Conservation (phyloP, 2,329 filamentous ascomycete genomes). For the Fusarium pseudocircinatum region DNA sequence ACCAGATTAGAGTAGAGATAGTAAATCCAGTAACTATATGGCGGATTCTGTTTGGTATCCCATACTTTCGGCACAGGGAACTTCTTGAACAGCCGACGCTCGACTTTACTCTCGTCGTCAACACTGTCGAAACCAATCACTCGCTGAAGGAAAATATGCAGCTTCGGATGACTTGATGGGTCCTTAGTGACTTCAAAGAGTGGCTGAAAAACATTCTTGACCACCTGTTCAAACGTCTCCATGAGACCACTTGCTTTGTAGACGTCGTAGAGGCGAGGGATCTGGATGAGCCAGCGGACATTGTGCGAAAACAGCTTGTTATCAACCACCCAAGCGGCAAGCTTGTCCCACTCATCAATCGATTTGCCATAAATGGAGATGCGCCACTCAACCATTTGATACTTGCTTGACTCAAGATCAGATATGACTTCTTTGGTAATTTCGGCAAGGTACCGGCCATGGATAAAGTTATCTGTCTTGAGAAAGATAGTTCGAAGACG, state of each 20-base stretch:
- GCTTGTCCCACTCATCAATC: conserved; percentile 95
- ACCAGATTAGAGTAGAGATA: conserved; percentile 94
- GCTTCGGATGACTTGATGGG: conserved; percentile 85
- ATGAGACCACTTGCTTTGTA: conserved; percentile 91
- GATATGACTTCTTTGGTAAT: conserved; percentile 98
- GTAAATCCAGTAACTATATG: conserved; percentile 99
- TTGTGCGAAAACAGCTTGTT: conserved; percentile 99
- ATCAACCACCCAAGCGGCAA: conserved; percentile 96
- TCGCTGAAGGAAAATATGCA: conserved; percentile 92
- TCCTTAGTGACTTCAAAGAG: conserved; percentile 94
- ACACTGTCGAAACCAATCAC: conserved; percentile 98
- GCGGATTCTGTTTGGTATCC: conserved; percentile 93
- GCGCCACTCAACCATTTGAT: conserved; percentile 99
- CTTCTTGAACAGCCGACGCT: conserved; percentile 93
- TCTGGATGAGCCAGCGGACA: conserved; percentile 95
- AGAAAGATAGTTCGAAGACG: conserved; percentile 96
- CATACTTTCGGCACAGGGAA: conserved; percentile 91
- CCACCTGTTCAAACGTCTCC: conserved; percentile 88
- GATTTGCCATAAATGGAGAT: conserved; percentile 96
- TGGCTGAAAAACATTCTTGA: conserved; percentile 91
- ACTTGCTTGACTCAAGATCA: conserved; percentile 97
- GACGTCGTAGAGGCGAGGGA: conserved; percentile 93
- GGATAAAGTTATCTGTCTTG: conserved; percentile 98
- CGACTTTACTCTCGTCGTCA: conserved; percentile 96
- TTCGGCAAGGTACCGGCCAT: conserved; percentile 94